Evolutionary conservation across 1,139 yeast species (phyloP), one percentile per base, ranked within the genome.

Genomic region (Meyerozyma carpophila): DNA sequence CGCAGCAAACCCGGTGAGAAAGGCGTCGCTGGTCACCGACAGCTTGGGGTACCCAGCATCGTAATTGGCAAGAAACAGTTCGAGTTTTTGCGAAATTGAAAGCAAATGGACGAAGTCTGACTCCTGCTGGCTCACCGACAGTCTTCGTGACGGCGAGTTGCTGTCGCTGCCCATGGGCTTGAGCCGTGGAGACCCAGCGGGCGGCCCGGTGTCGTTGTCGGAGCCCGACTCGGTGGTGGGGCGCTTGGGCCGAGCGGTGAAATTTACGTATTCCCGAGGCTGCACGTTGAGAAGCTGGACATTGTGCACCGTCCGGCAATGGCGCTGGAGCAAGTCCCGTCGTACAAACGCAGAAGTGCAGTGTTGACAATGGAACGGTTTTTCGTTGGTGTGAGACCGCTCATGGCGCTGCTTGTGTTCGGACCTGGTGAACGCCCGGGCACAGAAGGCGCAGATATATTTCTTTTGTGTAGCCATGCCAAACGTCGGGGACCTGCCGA

Each of bases 381-480:
- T 82, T 53, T 84, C 90, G 55, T 86, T 86, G 20, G 93, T 85
- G 57, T 87, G 95, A 3, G 91, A 83, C 32, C 94, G 66, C 58
- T 87, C 95, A 57, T 87, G 95, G 41, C 95, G 77, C 44, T 84
- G 81, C 56, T 85, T 80, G 60, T 87, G 95, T 57, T 87, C 95
- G 21, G 88, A 80, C 40, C 95, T 68, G 8, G 91, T 82, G 58
- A 87, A 87, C 1, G 90, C 86, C 53, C 90, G 70, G 36, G 90
- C 88, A 56, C 95, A 87, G 58, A 81, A 86, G 21, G 86, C 82
- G 63, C 95, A 87, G 32, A 83, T 77, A 61, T 85, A 86, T 56
- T 84, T 80, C 55, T 79, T 77, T 43, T 75, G 78, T 3, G 76
- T 67, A 16, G 75, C 69, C 71, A 70, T 70, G 32, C 8, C 34